Percentiles rank a stretch among this genome's conserved stretches.
phyloP scores from a whole-genome alignment of 2,329 filamentous ascomycete genomes.

The Trichoderma sp. region DNA sequence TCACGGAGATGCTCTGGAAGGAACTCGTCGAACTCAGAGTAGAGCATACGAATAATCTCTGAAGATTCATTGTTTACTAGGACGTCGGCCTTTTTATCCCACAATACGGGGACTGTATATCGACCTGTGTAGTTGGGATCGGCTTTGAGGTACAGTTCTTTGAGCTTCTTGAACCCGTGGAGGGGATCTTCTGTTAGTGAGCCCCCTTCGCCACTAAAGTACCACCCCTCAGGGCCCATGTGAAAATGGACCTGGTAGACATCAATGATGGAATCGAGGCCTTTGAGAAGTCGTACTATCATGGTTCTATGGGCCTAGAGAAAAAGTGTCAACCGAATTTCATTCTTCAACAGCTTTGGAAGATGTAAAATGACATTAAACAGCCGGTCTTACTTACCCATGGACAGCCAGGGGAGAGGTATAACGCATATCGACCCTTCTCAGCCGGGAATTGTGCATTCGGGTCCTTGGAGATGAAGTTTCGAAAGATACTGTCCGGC shows the following conservation, averaged over 20 bases:
- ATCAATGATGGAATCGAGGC: conserved; percentile 68
- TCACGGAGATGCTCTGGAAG: conserved; percentile 56
- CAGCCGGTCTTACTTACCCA: conserved; percentile 48
- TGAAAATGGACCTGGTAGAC: conserved; percentile 70
- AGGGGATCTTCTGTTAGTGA: conserved; percentile 59
- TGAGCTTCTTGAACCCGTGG: conserved; percentile 66
- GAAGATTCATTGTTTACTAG: conserved; percentile 83
- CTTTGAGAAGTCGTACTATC: conserved; percentile 72
- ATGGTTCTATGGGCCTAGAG: conserved; percentile 67
- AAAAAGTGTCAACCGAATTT: background rate
- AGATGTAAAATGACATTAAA: background rate
- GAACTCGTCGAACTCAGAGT: conserved; percentile 68
- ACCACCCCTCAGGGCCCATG: conserved; percentile 61
- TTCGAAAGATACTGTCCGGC: conserved; percentile 56
- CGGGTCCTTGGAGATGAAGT: conserved; percentile 54
- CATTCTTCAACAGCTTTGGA: background rate
- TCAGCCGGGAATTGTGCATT: conserved; percentile 58
- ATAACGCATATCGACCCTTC: conserved; percentile 61
- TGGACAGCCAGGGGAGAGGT: conserved; percentile 61
- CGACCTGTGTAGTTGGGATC: conserved; percentile 68
- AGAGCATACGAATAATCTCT: conserved; percentile 84
- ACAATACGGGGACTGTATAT: conserved; percentile 74
- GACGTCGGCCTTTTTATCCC: conserved; percentile 65
- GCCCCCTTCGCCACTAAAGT: conserved; percentile 46
- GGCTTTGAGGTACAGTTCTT: conserved; percentile 69